phyloP scores from a whole-genome alignment of 192 early-diverging fungal species.

The Backusella tuberculispora region DNA sequence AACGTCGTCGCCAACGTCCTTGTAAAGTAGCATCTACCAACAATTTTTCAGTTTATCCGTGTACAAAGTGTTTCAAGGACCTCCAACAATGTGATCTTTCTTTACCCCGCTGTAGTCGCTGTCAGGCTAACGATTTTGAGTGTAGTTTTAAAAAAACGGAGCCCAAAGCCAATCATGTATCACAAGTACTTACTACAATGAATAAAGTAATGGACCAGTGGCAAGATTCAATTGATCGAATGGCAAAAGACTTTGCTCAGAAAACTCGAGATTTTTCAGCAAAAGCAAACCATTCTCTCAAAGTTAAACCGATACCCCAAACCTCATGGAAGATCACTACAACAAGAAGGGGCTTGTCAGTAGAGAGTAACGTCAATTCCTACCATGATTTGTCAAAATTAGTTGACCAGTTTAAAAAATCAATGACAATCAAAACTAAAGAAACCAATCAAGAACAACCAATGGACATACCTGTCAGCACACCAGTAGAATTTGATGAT shows the following conservation, averaged over 20 bases:
- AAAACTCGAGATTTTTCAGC: conserved; percentile 37
- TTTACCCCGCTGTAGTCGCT: conserved; percentile 38
- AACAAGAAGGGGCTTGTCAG: conserved; percentile 34
- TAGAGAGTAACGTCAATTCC: conserved; percentile 43
- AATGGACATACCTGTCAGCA: background rate
- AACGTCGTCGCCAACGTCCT: background rate
- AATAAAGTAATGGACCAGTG: conserved; percentile 46
- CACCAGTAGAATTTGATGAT: conserved; percentile 26
- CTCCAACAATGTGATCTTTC: conserved; percentile 43
- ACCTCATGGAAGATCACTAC: conserved; percentile 44
- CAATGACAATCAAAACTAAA: conserved; percentile 28
- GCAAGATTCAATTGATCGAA: conserved; percentile 43
- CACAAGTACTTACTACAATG: conserved; percentile 41
- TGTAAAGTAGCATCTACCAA: conserved; percentile 13
- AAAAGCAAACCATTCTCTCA: conserved; percentile 31
- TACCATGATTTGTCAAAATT: conserved; percentile 42
- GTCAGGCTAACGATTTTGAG: conserved; percentile 34
- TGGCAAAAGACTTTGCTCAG: conserved; percentile 40
- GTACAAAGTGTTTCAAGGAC: conserved; percentile 45
- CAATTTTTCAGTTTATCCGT: conserved; percentile 43
- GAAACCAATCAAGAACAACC: background rate
- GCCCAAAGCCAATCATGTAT: conserved; percentile 43
- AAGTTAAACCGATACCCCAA: conserved; percentile 31
- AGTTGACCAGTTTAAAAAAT: conserved; percentile 43
- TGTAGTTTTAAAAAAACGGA: conserved; percentile 38